These are phyloP conservation scores for Bruguiera sexangula DNA, from an alignment of 345 rosid species.

Conservation along the genomic window DNA sequence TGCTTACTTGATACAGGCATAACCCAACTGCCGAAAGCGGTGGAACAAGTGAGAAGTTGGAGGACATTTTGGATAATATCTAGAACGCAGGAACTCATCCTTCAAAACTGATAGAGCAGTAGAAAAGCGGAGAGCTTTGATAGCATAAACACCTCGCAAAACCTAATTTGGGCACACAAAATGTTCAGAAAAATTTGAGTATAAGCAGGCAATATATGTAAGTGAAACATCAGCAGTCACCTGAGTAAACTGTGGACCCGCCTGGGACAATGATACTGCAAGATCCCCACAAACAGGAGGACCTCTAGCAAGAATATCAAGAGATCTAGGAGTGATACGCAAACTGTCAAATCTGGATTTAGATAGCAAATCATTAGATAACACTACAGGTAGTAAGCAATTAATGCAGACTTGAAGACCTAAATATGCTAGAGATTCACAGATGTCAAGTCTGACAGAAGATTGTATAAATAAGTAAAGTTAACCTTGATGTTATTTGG, in stretches of 20 bases:
- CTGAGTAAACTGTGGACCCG: conserved; percentile 98
- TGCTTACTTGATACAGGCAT: conserved; percentile 88
- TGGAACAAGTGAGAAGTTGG: conserved; percentile 90
- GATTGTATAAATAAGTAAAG: conserved; percentile 11
- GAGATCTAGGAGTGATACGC: conserved; percentile 91
- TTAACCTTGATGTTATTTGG: conserved; percentile 90
- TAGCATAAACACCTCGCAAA: conserved; percentile 77
- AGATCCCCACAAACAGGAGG: conserved; percentile 96
- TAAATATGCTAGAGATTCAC: conserved; percentile 5
- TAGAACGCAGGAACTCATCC: conserved; percentile 94
- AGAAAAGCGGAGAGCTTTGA: conserved; percentile 89
- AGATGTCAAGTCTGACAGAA: not conserved
- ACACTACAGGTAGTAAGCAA: conserved; percentile 7
- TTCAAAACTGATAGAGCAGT: conserved; percentile 86
- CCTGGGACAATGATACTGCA: conserved; percentile 92
- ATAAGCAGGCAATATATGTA: not conserved
- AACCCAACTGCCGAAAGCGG: conserved; percentile 90
- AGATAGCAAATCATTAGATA: conserved; percentile 24
- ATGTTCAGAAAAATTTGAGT: conserved; percentile 25
- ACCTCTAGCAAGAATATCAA: conserved; percentile 83
- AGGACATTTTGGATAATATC: conserved; percentile 97
- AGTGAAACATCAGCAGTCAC: conserved; percentile 36
- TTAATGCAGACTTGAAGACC: conserved; percentile 15
- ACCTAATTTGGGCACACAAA: conserved; percentile 46
- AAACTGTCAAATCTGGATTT: conserved; percentile 85